phyloP scores from a whole-genome alignment of 2,329 filamentous ascomycete species.

The Colletotrichum sansevieriae region DNA sequence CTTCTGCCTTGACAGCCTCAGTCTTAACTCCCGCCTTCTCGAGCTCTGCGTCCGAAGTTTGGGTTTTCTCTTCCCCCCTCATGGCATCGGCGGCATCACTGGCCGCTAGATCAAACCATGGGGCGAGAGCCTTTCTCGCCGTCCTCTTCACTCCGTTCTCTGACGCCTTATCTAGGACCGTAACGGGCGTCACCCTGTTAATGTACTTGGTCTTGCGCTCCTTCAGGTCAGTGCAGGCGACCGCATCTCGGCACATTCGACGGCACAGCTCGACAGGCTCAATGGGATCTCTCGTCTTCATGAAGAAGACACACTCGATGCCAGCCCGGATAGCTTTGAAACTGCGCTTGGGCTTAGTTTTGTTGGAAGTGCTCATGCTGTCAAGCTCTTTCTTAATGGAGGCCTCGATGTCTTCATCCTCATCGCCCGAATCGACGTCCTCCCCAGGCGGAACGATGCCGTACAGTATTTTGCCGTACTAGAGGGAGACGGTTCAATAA shows the following conservation, averaged over 20 bases:
- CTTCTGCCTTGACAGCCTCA: constrained; percentile 31
- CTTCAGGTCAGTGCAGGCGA: constrained; percentile 54
- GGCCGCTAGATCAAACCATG: constrained; percentile 68
- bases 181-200: constrained; percentile 69
- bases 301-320: constrained; percentile 74
- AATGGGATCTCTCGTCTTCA: constrained; percentile 67
- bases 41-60: too few species aligned
- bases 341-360: constrained; percentile 57
- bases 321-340: constrained; percentile 68
- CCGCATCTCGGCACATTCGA: constrained; percentile 68
- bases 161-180: constrained; percentile 72
- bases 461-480: constrained; percentile 77
- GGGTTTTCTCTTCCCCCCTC: constrained; percentile 41
- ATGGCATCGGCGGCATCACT: constrained; percentile 25
- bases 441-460: constrained; percentile 58
- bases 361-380: constrained; percentile 61
- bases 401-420: constrained; percentile 76
- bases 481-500: constrained; percentile 1
- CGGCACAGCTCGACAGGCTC: constrained; percentile 67
- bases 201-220: constrained; percentile 67
- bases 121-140: constrained; percentile 71
- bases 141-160: constrained; percentile 76
- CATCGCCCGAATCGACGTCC: constrained; percentile 54
- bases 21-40: constrained; percentile 15
- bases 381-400: constrained; percentile 80